Base-by-base conservation (phyloP, 192 early-diverging fungal genomes). In the Phycomyces nitens region DNA sequence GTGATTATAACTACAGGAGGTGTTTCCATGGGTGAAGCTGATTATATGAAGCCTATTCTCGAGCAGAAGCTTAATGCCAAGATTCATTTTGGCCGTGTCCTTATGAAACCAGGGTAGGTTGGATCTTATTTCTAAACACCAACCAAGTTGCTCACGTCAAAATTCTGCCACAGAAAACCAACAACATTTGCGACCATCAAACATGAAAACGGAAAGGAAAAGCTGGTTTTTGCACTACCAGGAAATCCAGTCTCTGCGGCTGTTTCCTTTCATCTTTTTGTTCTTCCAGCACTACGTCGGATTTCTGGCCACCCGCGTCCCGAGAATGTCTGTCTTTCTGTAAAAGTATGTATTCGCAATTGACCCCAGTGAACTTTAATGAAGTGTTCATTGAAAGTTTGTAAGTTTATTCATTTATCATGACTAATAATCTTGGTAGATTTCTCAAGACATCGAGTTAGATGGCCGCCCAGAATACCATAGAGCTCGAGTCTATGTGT, bases 11-110 rank as follows among this genome's bases (percentile, higher is more conserved):
- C 91, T 0, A 94, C 95, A 1, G 96, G 96, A 26, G 96, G 96
- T 1, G 96, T 97, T 0, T 94, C 92, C n/a, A 99, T 99, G 96
- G 96, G 96, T 50, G 96, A 99, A 77, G 77, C 85, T 34, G 96
- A 99, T 77, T 81, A 92, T 57, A 76, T 99, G 51, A 96, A 97
- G 63, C 86, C 93, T 0, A 89, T 92, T 0, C 75, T 96, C 1
- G 91, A 94, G 66, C 84, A 88, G 49, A 78, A 76, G 11, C 66
- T 96, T 15, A 79, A 80, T n/a, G 96, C 89, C 12, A 80, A 64
- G 0, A 89, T 97, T 22, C 86, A 90, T 49, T 96, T 99, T 83
- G 96, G 96, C 0, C 82, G 96, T 10, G 88, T 99, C 11, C 70
- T 76, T 40, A 87, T 99, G 86, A 97, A 96, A 68, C 96, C 96